Evolutionary conservation across 2,329 filamentous ascomycete genomes (phyloP), one percentile per base, ranked within the genome.

Genomic region (Botrytis galanthina): DNA sequence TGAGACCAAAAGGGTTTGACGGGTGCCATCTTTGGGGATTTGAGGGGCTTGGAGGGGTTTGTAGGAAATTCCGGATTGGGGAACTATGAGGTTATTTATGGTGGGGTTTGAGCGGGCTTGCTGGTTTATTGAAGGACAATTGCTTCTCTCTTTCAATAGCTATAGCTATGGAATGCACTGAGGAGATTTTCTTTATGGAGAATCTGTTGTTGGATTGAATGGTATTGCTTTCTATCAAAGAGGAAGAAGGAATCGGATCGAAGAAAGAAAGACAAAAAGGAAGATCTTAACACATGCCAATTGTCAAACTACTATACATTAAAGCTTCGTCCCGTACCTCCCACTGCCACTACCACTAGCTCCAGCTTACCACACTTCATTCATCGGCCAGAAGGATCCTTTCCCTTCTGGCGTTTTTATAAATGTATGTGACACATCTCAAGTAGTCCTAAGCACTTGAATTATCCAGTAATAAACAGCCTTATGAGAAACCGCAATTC

Each of bases 1-100:
- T 88, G 88, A 9, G 81, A 76, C 89, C 89, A 91, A 82, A 86
- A 84, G 71, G 89, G 89, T 75, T 81, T 86, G 71, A 90, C 82
- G 70, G 88, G 88, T 73, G 87, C 84, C 86, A 89, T 80, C 79
- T 74, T 62, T 29, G 59, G 63, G 37, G 18, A 66, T 37, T 67
- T 64, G 37, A 26, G 16, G 12, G 8, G 8, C 35, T 42, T 63
- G 29, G 4, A 29, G 42, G n/a, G n/a, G 20, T 3, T 37, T 29
- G 48, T 29, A 1, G n/a, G 39, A 48, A 48, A 7, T 37, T 48
- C 35, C 18, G 35, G 18, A 42, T 42, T 57, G 48, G 48, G 35
- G 12, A 68, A 42, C 57, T 5, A 3, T 57, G 64, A 68, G 48
- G 64, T 29, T 68, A 68, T 68, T 42, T 57, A 42, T 42, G 48